Conservation (phyloP, 2,329 filamentous ascomycete species). For the Diplocarpon mali region DNA sequence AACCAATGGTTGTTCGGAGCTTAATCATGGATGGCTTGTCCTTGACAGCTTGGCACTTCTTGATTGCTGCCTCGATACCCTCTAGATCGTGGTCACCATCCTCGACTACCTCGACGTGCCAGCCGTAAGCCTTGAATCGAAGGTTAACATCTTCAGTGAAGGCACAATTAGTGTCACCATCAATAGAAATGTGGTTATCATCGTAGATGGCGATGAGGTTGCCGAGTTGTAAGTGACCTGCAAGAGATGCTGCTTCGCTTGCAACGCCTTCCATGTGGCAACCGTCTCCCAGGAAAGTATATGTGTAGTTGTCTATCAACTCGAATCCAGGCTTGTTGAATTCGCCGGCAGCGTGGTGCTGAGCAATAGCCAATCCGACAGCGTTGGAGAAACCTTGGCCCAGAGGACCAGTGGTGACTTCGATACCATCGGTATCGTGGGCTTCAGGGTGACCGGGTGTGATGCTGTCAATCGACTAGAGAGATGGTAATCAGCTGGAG, state of each 20-base stretch:
- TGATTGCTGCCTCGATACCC: slow-evolving; percentile 79
- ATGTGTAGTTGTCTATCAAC: slow-evolving; percentile 94
- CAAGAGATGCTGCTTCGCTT: slow-evolving; percentile 80
- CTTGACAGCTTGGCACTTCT: slow-evolving; percentile 73
- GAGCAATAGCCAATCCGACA: slow-evolving; percentile 93
- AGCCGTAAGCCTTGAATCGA: slow-evolving; percentile 95
- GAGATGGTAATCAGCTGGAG: background rate
- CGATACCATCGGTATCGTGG: slow-evolving; percentile 91
- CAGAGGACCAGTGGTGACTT: slow-evolving; percentile 96
- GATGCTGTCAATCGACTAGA: slow-evolving; percentile 52
- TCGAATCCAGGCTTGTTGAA: slow-evolving; percentile 97
- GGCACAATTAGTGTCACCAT: slow-evolving; percentile 89
- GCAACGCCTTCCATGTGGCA: slow-evolving; percentile 98
- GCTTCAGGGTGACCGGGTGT: slow-evolving; percentile 94
- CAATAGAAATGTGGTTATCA: slow-evolving; percentile 94
- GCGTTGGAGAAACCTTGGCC: slow-evolving; percentile 96
- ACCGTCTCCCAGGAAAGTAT: slow-evolving; percentile 91
- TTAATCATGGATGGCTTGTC: slow-evolving; percentile 97
- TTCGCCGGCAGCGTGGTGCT: slow-evolving; percentile 77
- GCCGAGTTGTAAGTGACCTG: slow-evolving; percentile 92
- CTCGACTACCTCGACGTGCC: slow-evolving; percentile 76
- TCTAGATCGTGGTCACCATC: slow-evolving; percentile 85
- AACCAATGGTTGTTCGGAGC: slow-evolving; percentile 94
- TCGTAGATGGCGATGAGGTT: slow-evolving; percentile 97
- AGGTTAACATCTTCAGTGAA: slow-evolving; percentile 96